Conservation (phyloP, 2,329 filamentous ascomycete species). For the Arthrobotrys sphaeroides region DNA sequence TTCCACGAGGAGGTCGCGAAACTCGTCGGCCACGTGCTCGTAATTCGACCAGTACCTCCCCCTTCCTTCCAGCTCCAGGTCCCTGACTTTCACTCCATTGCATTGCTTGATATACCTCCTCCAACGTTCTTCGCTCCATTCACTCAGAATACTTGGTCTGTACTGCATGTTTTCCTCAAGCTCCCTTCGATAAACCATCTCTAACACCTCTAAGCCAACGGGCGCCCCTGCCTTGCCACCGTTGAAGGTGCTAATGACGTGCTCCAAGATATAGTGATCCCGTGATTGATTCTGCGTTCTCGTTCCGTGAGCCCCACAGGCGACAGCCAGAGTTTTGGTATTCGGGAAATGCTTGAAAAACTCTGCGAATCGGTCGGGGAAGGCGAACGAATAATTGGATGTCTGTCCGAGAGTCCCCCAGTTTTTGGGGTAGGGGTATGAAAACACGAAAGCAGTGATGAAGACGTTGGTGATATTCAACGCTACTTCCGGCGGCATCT, state of each 20-base stretch:
- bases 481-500: not conserved
- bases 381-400: not conserved
- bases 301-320: not conserved
- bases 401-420: not conserved
- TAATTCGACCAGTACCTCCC: constrained; percentile 16
- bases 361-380: not conserved
- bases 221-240: not conserved
- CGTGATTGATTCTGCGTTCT: not conserved
- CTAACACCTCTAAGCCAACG: not conserved
- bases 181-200: not conserved
- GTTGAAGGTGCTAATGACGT: not conserved
- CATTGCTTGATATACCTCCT: not conserved
- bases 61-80: not conserved
- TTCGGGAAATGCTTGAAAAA: not conserved
- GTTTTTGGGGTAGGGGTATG: not conserved
- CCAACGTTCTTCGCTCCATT: not conserved
- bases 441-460: not conserved
- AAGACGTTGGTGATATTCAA: constrained; percentile 1
- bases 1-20: not conserved
- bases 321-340: not conserved
- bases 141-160: not conserved
- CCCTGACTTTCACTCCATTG: not conserved
- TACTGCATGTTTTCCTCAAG: not conserved
- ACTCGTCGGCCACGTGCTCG: not conserved
- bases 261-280: not conserved